Percentiles rank a stretch among this genome's conserved stretches.
Conservation (phyloP, 371 early-diverging fungal genomes). For the Mortierella sp. region DNA sequence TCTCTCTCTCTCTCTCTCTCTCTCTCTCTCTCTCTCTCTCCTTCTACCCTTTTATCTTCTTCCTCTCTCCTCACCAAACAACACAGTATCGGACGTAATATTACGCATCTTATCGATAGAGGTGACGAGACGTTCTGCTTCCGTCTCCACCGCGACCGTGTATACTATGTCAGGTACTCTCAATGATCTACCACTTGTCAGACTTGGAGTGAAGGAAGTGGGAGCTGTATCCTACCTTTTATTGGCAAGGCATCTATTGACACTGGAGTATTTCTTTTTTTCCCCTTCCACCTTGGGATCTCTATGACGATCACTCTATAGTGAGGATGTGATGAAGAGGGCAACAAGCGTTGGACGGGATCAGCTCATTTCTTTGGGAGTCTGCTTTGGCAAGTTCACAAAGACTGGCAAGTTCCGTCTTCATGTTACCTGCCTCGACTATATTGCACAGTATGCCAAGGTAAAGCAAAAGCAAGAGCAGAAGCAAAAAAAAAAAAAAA, state of each 20-base stretch:
- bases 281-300: not conserved
- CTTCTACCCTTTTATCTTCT: not conserved
- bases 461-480: constrained; percentile 53
- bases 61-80: not conserved
- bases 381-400: constrained; percentile 99
- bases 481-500: too few species aligned
- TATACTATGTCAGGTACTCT: constrained; percentile 91
- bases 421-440: constrained; percentile 94
- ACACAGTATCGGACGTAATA: constrained; percentile 91
- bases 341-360: constrained; percentile 89
- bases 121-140: constrained; percentile 96
- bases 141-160: constrained; percentile 92
- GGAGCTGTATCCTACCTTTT: not conserved
- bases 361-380: constrained; percentile 90
- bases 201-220: too few species aligned
- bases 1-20: not conserved
- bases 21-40: not conserved
- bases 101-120: constrained; percentile 93
- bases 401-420: constrained; percentile 97
- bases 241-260: not conserved
- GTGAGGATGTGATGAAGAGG: constrained; percentile 90
- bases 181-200: not conserved
- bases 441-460: constrained; percentile 95
- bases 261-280: not conserved
- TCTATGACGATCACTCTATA: constrained; percentile 28